Evolutionary conservation across 169 alveolate genomes (phyloP), one percentile per base, ranked within the genome.

Genomic region (Eimeria praecox): DNA sequence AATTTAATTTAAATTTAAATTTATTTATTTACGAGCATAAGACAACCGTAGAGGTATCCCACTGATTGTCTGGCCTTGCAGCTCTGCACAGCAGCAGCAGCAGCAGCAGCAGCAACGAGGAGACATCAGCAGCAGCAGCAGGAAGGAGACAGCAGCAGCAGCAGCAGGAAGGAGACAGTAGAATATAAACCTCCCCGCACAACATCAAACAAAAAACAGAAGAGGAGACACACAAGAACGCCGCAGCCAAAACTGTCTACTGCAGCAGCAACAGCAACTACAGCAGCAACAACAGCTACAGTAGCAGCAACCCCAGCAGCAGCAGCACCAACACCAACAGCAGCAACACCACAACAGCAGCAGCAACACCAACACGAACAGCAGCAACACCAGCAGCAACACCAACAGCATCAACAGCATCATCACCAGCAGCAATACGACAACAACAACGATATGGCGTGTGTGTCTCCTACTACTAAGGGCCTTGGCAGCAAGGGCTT

Each of bases 401-500:
- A n/a, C n/a, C n/a, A n/a, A n/a, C n/a, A n/a, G n/a, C n/a, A n/a
- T n/a, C n/a, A n/a, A n/a, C n/a, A n/a, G n/a, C n/a, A n/a, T n/a
- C n/a, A n/a, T n/a, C n/a, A 59, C n/a, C 71, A 59, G 71, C 16
- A 59, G 71, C 71, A 59, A 59, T 22, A 59, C 71, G 71, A 22
- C 71, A 16, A 59, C 16, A 59, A 59, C 16, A n/a, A n/a, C n/a
- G n/a, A n/a, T n/a, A n/a, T n/a, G 71, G 71, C n/a, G 71, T 18
- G 71, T 16, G n/a, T n/a, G n/a, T 20, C 20, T 12, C 89, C 33
- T 95, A 96, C 97, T 96, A 62, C 94, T 97, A 96, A 97, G 96
- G 69, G 98, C 98, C 88, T 90, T 96, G 9, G 98, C 97, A 27
- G 98, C 98, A 73, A 96, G 95, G 35, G 92, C 87, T 73, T 97